Evolutionary conservation across 257 asterid species (phyloP).

Genomic region (Verbascum thapsus): DNA sequence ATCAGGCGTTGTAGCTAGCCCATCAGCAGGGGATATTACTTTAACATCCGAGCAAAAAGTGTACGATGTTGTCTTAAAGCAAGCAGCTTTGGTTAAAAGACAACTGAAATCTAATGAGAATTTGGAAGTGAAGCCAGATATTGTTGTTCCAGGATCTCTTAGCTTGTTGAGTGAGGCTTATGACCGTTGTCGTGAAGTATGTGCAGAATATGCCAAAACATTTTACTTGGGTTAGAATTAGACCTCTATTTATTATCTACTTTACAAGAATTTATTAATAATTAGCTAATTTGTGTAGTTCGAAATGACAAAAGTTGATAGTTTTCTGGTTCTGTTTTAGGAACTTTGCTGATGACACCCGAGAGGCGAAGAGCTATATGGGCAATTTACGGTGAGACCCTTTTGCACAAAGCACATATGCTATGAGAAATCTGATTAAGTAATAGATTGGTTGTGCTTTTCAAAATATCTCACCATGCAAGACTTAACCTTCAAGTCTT

Average conservation of each 20-base stretch:
- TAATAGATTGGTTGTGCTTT: not conserved
- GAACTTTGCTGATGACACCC: slow-evolving; percentile 92
- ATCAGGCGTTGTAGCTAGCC: slow-evolving; percentile 62
- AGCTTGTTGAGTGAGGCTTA: slow-evolving; percentile 83
- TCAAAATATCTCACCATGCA: not conserved
- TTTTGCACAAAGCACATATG: slow-evolving; percentile 4
- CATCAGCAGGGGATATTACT: slow-evolving; percentile 63
- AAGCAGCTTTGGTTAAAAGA: slow-evolving; percentile 86
- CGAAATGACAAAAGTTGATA: slow-evolving; percentile 17
- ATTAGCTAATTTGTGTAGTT: slow-evolving; percentile 19
- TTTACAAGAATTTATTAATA: slow-evolving; percentile 21
- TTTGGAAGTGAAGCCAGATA: slow-evolving; percentile 70
- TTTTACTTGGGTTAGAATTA: slow-evolving; percentile 82
- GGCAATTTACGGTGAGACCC: slow-evolving; percentile 93
- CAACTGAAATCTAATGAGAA: slow-evolving; percentile 45
- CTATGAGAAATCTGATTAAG: not conserved
- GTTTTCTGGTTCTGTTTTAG: slow-evolving; percentile 44
- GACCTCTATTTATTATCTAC: slow-evolving; percentile 28
- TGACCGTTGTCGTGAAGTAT: slow-evolving; percentile 91
- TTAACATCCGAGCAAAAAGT: slow-evolving; percentile 90
- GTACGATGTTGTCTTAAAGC: slow-evolving; percentile 87
- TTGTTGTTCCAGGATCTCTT: slow-evolving; percentile 62
- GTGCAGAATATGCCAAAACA: slow-evolving; percentile 98
- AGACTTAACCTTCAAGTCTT: not conserved
- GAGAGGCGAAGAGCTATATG: slow-evolving; percentile 94